Conservation (phyloP, 2,329 filamentous ascomycete species). For the Talaromyces marneffei region DNA sequence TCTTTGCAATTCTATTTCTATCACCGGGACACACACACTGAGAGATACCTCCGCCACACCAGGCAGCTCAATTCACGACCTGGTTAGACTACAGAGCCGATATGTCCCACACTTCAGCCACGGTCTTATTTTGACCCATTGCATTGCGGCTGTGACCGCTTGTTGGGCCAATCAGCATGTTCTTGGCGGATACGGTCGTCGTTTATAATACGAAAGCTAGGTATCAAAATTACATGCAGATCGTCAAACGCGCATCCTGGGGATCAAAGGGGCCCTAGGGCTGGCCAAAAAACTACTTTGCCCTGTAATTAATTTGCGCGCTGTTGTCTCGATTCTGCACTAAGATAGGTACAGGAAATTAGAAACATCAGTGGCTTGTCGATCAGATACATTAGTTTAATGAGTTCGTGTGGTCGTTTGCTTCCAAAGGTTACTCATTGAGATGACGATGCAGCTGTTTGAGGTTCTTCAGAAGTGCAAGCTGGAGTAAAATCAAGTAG, state of each 20-base stretch:
- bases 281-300: not conserved
- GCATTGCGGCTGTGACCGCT: slow-evolving; percentile 10
- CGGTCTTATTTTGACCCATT: slow-evolving; percentile 8
- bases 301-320: no score
- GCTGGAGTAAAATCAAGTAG: not conserved
- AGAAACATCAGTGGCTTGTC: not conserved
- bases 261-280: not conserved
- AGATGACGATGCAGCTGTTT: no score
- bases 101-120: not conserved
- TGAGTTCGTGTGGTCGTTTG: not conserved
- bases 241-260: not conserved
- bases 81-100: no score
- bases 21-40: no score
- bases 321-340: not conserved
- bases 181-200: not conserved
- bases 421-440: not conserved
- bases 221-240: not conserved
- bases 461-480: not conserved
- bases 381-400: not conserved
- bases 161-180: slow-evolving; percentile 7
- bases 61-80: slow-evolving; percentile 7
- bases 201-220: not conserved
- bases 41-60: no score
- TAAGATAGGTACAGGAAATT: not conserved
- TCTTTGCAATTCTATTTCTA: not conserved